Evolutionary conservation across 2,329 filamentous ascomycete species (phyloP).

Genomic region (Mycosphaerelloides madeirae): DNA sequence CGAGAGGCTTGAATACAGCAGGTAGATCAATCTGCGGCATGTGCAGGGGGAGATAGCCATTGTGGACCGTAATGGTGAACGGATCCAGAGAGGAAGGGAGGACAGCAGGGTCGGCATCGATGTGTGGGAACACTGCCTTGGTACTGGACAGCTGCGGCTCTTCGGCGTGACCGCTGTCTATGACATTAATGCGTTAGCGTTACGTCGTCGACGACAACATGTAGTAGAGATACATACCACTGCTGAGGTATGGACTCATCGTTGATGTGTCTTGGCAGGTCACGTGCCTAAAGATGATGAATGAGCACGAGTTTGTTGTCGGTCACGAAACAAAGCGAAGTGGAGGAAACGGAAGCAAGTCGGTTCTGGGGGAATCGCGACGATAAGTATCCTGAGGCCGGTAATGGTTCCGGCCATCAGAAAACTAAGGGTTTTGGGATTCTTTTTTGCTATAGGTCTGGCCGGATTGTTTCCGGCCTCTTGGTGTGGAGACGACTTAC

Average conservation of each 20-base stretch:
- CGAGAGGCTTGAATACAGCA: constrained; percentile 65
- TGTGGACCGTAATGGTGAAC: constrained; percentile 73
- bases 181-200: not conserved
- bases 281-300: constrained; percentile 8
- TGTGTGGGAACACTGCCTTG: constrained; percentile 22
- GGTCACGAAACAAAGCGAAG: constrained; percentile 6
- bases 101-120: constrained; percentile 24
- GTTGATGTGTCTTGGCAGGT: constrained; percentile 3
- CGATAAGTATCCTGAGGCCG: constrained; percentile 21
- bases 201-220: no score
- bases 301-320: not conserved
- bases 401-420: constrained; percentile 14
- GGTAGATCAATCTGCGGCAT: constrained; percentile 56
- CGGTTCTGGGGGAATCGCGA: constrained; percentile 10
- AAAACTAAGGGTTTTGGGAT: constrained; percentile 7
- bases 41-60: constrained; percentile 67
- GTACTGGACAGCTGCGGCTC: constrained; percentile 13
- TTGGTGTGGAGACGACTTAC: constrained; percentile 5
- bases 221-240: no score
- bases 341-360: constrained; percentile 14
- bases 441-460: constrained; percentile 17
- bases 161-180: constrained; percentile 5
- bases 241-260: constrained; percentile 20
- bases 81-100: constrained; percentile 28
- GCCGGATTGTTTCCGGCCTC: constrained; percentile 22